A percentile compares a stretch with the other conserved stretches of the same genome.
Conservation (phyloP, 352 stramenopile species). For the Pythium monospermum region DNA sequence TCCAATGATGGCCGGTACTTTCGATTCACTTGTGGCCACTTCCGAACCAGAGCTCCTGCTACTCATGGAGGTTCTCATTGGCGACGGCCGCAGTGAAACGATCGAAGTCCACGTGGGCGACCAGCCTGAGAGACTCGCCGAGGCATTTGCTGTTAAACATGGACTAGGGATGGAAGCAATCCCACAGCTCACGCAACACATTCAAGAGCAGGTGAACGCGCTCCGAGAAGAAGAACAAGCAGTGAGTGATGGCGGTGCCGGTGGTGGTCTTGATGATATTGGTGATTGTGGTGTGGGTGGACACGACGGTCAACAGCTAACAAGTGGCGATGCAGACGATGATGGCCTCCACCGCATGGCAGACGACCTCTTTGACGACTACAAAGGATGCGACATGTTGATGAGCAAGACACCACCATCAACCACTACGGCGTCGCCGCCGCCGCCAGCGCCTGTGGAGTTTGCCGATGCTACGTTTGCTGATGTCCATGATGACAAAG, state of each 20-base stretch:
- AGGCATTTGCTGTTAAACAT: slow-evolving; percentile 46
- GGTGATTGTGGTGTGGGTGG: no score
- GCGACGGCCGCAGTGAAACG: slow-evolving; percentile 55
- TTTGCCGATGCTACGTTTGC: neutral
- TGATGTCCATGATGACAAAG: neutral
- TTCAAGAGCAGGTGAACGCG: slow-evolving; percentile 49
- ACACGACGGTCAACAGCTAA: neutral
- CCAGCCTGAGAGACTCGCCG: slow-evolving; percentile 36
- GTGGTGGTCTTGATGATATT: neutral
- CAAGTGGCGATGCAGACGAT: neutral
- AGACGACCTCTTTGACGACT: no score
- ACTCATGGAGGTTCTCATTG: slow-evolving; percentile 75
- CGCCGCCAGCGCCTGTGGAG: neutral
- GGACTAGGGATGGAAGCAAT: slow-evolving; percentile 43
- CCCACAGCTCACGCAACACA: slow-evolving; percentile 46
- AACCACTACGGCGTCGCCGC: no score
- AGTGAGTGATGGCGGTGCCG: neutral
- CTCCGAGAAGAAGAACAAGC: slow-evolving; percentile 30
- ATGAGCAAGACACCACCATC: no score
- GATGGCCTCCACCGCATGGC: neutral
- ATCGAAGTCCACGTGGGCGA: slow-evolving; percentile 65
- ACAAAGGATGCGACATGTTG: no score
- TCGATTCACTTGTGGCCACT: no score
- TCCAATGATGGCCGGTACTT: no score
- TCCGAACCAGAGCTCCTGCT: slow-evolving; percentile 45